These are phyloP conservation scores for Chaetomium strumarium DNA, from an alignment of 2,329 filamentous ascomycete species.

Conservation along the genomic window DNA sequence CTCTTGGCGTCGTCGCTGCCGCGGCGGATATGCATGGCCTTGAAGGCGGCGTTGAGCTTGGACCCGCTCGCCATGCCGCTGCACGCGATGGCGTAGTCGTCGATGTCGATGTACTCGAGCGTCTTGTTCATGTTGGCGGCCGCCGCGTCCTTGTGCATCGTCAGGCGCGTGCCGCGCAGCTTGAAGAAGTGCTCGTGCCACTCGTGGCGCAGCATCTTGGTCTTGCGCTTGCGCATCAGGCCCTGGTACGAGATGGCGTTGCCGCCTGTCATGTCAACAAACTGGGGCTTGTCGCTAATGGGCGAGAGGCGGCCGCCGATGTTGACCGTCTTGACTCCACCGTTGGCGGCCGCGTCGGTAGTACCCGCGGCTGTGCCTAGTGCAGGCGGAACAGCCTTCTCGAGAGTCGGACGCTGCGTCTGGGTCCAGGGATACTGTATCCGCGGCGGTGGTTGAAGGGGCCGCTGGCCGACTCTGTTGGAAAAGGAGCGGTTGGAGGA, in stretches of 20 bases:
- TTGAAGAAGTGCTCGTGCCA: conserved; percentile 92
- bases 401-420: conserved; percentile 39
- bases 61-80: conserved; percentile 65
- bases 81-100: conserved; percentile 84
- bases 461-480: conserved; percentile 35
- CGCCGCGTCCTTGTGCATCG: conserved; percentile 64
- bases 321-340: conserved; percentile 20
- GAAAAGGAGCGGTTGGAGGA: conserved; percentile 32
- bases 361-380: not conserved
- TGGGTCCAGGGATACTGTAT: conserved; percentile 52
- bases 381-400: conserved; percentile 39
- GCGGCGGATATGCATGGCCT: conserved; percentile 61
- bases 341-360: conserved; percentile 19
- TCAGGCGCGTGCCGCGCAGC: conserved; percentile 66
- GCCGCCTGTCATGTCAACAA: conserved; percentile 32
- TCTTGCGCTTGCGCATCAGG: conserved; percentile 92
- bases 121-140: conserved; percentile 51
- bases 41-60: conserved; percentile 85
- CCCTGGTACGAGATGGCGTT: conserved; percentile 67
- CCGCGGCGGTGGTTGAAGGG: conserved; percentile 48
- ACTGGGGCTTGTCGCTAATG: conserved; percentile 27
- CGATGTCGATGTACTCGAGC: conserved; percentile 77
- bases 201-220: conserved; percentile 80
- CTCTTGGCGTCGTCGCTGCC: conserved; percentile 45
- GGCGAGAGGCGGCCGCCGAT: conserved; percentile 29